Percentiles rank a stretch among this genome's conserved stretches.
phyloP scores from a whole-genome alignment of 306 rosid genomes.

The Cucurbita argyrosperma region DNA sequence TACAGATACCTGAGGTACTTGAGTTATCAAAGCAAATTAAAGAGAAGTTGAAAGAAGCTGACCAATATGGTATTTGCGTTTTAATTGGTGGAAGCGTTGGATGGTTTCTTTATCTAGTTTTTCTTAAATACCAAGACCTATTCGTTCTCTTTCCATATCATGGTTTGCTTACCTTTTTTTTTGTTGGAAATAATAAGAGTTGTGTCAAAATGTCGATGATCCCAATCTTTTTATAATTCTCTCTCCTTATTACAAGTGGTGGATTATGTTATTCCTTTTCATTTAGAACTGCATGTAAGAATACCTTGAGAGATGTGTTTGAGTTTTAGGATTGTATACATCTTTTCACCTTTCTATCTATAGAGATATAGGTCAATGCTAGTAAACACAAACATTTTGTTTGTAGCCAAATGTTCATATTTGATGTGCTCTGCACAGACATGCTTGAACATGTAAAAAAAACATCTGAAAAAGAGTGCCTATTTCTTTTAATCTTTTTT shows the following conservation, averaged over 20 bases:
- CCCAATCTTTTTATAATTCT: background rate
- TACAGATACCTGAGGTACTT: constrained; percentile 72
- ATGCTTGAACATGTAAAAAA: too few species aligned
- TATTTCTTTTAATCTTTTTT: too few species aligned
- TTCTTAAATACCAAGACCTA: background rate
- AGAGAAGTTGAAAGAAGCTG: constrained; percentile 82
- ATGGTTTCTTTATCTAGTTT: background rate
- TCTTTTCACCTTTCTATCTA: background rate
- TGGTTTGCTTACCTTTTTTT: background rate
- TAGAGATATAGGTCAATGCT: background rate
- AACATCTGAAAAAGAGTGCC: too few species aligned
- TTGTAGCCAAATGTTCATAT: background rate
- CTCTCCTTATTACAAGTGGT: background rate
- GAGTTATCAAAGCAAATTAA: constrained; percentile 74
- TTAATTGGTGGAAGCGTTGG: background rate
- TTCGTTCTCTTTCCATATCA: background rate
- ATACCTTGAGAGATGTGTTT: background rate
- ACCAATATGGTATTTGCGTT: constrained; percentile 51
- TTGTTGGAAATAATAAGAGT: background rate
- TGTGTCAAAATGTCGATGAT: background rate
- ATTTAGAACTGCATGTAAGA: background rate
- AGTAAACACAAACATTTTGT: background rate
- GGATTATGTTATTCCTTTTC: background rate
- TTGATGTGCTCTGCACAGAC: background rate
- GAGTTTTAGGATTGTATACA: background rate